A percentile compares a stretch with the other conserved stretches of the same genome.
phyloP scores from a whole-genome alignment of 306 rosid species.

The Astragalus membranaceus region DNA sequence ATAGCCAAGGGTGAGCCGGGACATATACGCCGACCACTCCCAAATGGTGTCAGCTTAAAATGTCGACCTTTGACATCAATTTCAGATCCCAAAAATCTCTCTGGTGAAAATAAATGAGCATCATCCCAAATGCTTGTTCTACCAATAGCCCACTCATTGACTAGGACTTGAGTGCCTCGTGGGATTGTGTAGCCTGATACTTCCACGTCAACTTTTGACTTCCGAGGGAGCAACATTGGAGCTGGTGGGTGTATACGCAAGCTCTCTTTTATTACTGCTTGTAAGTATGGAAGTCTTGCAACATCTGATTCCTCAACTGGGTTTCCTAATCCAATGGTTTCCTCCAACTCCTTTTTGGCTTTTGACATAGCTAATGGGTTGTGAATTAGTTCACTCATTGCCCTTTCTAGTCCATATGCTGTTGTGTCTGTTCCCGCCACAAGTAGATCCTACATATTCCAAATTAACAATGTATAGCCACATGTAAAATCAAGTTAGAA shows the following conservation, averaged over 20 bases:
- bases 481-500: neutral
- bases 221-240: slow-evolving; percentile 47
- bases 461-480: neutral
- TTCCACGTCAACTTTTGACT: slow-evolving; percentile 35
- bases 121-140: slow-evolving; percentile 35
- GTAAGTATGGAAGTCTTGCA: slow-evolving; percentile 39
- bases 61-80: slow-evolving; percentile 35
- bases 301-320: slow-evolving; percentile 45
- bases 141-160: slow-evolving; percentile 47
- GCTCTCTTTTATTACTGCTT: slow-evolving; percentile 44
- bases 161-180: slow-evolving; percentile 34
- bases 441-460: slow-evolving; percentile 26
- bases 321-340: slow-evolving; percentile 39
- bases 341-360: slow-evolving; percentile 29
- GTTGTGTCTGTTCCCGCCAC: slow-evolving; percentile 53
- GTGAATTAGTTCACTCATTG: slow-evolving; percentile 38
- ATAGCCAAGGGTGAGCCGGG: slow-evolving; percentile 41
- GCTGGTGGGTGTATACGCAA: slow-evolving; percentile 36
- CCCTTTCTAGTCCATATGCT: slow-evolving; percentile 34
- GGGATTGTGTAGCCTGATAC: slow-evolving; percentile 38
- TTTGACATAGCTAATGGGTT: slow-evolving; percentile 33
- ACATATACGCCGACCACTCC: slow-evolving; percentile 36
- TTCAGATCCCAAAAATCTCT: slow-evolving; percentile 42
- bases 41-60: slow-evolving; percentile 50
- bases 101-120: slow-evolving; percentile 37